Base-by-base conservation (phyloP, 768 basidiomycete species). In the Filobasidium wieringae region DNA sequence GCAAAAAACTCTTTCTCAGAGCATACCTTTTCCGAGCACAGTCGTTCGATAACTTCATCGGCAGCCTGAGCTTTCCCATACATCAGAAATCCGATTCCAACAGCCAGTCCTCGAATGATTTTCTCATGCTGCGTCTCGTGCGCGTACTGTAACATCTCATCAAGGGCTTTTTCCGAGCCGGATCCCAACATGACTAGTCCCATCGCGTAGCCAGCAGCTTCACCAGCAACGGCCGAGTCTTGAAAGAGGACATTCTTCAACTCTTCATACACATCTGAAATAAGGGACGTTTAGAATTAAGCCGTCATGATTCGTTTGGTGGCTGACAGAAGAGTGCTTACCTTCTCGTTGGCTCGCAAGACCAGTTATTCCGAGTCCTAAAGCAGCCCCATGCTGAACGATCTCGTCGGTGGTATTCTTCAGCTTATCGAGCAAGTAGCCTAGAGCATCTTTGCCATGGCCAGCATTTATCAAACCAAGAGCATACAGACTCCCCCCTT, bases 41-140 rank as follows among this genome's bases (percentile, higher is more conserved):
- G 75, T 45, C 78, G 73, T 66, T 84, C 84, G 59, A 93, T 83
- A 0, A 86, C 85, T n/a, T 78, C 77, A 62, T 96, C 85, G 7
- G 95, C 93, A 66, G 89, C 83, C 70, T 96, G 95, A 74, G 92
- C 88, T 51, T 85, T 81, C 37, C 88, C 90, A 62, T 93, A 97
- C 75, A 82, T 88, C 58, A 97, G 80, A 72, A 97, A 88, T 1
- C 89, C 88, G 41, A 91, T 78, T 22, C 93, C 93, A 65, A 99
- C 80, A 7, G 92, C 88, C 54, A 99, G 79, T 63, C 91, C 91
- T 43, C 95, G 85, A 55, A 97, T 97, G 68, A 97, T 97, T 78
- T 97, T 99, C 78, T 99, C 95, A 70, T 97, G 95, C 68, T 95
- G 90, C 1, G 95, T 99, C 71, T 99, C 95, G 55, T 86, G 82